Base-by-base conservation (phyloP, 768 basidiomycete genomes). In the Naematelia encephala region DNA sequence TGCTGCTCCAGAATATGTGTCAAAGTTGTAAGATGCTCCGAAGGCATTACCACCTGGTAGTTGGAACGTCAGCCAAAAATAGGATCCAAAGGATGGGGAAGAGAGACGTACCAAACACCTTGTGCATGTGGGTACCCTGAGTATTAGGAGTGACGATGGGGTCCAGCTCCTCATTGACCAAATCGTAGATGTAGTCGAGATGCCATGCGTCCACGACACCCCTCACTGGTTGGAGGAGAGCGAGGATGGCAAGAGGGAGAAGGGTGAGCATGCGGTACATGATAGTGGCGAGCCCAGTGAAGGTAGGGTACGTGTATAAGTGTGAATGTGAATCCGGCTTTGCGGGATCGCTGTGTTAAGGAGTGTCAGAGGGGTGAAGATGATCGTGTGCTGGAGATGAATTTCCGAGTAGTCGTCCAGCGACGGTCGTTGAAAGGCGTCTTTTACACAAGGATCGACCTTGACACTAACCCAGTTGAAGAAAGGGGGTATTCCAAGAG, bases 81-180 rank as follows among this genome's bases (percentile, higher is more conserved):
- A n/a, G n/a, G n/a, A n/a, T n/a, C n/a, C n/a, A n/a, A n/a, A n/a
- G n/a, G 34, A 39, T 39, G 34, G 34, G 34, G 34, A 16, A 39
- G 34, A n/a, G n/a, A n/a, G 51, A 52, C 23, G 14, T 28, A 30
- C 51, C 51, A 30, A 52, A 30, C 55, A 76, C 64, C 56, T 64
- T 59, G 62, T 76, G 74, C 69, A 72, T 70, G 39, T 76, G 74
- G 16, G 61, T 51, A 10, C 59, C 42, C 14, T 61, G 53, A 5
- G 28, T 45, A 51, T 72, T 70, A 21, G 69, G 68, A 19, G 59
- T 60, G 43, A 76, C 69, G 30, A 76, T 64, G 8, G 74, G 72
- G 53, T 76, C 75, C 28, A 76, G 56, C 46, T 62, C 61, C 57
- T 74, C 70, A 34, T 62, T 64, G 50, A 60, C 66, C 34, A 74